These are phyloP conservation scores for Rutstroemia sp. DNA, from an alignment of 2,329 filamentous ascomycete species.

Conservation along the genomic window DNA sequence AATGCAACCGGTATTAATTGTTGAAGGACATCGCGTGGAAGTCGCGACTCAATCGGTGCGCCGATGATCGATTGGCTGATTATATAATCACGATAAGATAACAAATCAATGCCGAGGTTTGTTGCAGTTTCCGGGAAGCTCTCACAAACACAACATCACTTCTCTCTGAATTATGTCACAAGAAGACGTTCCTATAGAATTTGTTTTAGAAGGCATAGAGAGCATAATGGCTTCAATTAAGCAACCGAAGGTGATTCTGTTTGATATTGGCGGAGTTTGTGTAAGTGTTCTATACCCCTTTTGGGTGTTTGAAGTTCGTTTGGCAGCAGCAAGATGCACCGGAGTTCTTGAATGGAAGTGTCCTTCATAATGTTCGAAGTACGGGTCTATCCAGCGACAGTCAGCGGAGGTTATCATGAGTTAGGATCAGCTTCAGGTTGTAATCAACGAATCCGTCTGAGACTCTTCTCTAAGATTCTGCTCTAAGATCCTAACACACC, in stretches of 20 bases:
- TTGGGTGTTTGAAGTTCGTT: neutral
- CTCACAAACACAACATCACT: neutral
- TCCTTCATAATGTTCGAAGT: neutral
- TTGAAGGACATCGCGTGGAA: neutral
- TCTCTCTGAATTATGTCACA: constrained; percentile 21
- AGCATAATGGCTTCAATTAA: constrained; percentile 34
- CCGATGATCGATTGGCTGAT: neutral
- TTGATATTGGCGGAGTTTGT: constrained; percentile 95
- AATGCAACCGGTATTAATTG: neutral
- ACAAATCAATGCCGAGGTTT: constrained; percentile 1
- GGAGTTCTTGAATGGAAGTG: neutral
- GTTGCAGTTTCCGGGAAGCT: neutral
- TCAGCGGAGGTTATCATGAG: too few relatives aligned
- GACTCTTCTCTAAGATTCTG: too few relatives aligned
- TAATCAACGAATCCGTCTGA: too few relatives aligned
- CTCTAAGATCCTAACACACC: too few relatives aligned
- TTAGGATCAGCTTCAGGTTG: too few relatives aligned
- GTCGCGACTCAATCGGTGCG: neutral
- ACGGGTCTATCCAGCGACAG: too few relatives aligned
- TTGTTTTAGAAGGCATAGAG: constrained; percentile 26
- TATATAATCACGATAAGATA: neutral
- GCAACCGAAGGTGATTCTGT: constrained; percentile 58
- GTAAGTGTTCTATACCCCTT: constrained; percentile 50
- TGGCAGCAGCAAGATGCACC: neutral
- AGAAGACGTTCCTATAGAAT: constrained; percentile 25